Percentiles rank a stretch among this genome's conserved stretches.
phyloP scores from a whole-genome alignment of 1,284 basidiomycete species.

The Nidula niveotomentosa region DNA sequence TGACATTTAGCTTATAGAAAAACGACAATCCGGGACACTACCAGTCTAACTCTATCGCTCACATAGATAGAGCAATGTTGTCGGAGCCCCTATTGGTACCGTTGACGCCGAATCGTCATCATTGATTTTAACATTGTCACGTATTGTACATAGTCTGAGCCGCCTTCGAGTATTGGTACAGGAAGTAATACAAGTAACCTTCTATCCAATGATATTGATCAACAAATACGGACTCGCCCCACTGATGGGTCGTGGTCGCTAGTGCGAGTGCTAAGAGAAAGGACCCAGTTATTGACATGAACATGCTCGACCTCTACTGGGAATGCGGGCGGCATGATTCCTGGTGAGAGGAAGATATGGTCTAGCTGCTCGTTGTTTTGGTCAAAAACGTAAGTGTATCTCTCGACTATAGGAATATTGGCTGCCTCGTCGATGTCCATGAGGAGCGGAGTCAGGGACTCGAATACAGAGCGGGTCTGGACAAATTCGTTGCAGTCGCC shows the following conservation, averaged over 20 bases:
- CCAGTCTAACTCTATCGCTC: neutral
- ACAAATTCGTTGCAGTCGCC: conserved; percentile 69
- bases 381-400: conserved; percentile 64
- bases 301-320: conserved; percentile 50
- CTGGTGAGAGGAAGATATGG: conserved; percentile 53
- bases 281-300: conserved; percentile 60
- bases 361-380: conserved; percentile 60
- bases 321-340: conserved; percentile 35
- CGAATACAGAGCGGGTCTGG: conserved; percentile 52
- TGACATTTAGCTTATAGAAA: neutral
- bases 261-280: conserved; percentile 35
- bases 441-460: conserved; percentile 41
- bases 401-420: conserved; percentile 44
- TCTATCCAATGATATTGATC: conserved; percentile 2
- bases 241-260: conserved; percentile 66
- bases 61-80: too few relatives aligned
- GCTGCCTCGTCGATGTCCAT: conserved; percentile 52
- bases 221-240: conserved; percentile 46
- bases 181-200: neutral
- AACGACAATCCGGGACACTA: neutral
- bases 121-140: too few relatives aligned
- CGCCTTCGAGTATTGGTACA: neutral
- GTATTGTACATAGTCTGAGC: too few relatives aligned
- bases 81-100: too few relatives aligned
- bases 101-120: too few relatives aligned